phyloP scores from a whole-genome alignment of 371 early-diverging fungal genomes.

The Mucor velutinosus region DNA sequence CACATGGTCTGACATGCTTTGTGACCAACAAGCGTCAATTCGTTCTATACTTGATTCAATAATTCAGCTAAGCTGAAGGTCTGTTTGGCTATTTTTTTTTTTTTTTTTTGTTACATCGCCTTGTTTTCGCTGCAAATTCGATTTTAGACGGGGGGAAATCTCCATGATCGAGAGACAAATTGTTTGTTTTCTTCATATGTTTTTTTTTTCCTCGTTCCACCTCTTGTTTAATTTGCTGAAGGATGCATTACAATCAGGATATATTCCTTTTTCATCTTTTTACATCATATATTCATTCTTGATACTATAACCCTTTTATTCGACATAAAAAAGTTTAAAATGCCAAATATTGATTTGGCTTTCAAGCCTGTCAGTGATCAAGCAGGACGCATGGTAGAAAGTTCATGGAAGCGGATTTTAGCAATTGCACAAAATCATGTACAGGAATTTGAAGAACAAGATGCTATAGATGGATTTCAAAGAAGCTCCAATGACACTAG shows the following conservation, averaged over 20 bases:
- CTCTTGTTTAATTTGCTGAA: not conserved
- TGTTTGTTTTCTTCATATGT: not conserved
- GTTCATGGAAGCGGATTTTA: conserved; percentile 23
- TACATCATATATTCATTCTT: not conserved
- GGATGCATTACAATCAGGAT: not conserved
- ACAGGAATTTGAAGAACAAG: conserved; percentile 19
- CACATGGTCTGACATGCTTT: too few relatives aligned
- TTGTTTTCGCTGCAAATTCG: not conserved
- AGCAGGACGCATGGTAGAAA: conserved; percentile 20
- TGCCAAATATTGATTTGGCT: conserved; percentile 23
- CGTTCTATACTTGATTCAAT: not conserved
- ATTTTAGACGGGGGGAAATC: conserved; percentile 8
- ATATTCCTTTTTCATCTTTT: not conserved
- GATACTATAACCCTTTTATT: not conserved
- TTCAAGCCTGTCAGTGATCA: conserved; percentile 25
- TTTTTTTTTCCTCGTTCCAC: conserved; percentile 9
- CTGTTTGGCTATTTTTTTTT: not conserved
- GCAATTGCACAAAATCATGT: conserved; percentile 27
- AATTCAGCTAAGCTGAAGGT: too few relatives aligned
- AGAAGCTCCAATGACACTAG: conserved; percentile 5
- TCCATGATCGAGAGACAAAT: conserved; percentile 10
- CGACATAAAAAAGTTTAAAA: not conserved
- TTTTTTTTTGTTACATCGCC: not conserved
- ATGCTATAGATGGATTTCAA: not conserved
- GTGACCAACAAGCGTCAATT: not conserved